Conservation (phyloP, 108 stramenopile genomes). For the Cylindrotheca fusiformis region DNA sequence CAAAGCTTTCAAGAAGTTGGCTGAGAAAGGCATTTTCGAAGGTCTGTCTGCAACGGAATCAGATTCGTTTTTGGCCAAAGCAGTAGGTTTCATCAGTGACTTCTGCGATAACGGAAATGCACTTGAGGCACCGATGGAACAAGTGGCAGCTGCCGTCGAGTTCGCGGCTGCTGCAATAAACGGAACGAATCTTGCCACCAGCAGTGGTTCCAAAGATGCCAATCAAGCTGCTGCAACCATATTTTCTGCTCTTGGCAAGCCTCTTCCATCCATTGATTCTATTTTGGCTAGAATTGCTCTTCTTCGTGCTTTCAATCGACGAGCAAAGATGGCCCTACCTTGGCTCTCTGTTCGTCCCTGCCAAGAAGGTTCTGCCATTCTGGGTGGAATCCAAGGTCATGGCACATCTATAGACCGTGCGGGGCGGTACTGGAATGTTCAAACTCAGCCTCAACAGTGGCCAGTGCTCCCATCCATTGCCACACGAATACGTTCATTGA, state of each 20-base stretch:
- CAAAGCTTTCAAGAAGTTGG: constrained; percentile 44
- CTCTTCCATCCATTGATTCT: constrained; percentile 43
- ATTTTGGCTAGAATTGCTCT: constrained; percentile 75
- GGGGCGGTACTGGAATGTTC: constrained; percentile 32
- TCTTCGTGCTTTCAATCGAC: constrained; percentile 80
- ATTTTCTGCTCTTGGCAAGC: constrained; percentile 20
- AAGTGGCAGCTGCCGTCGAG: constrained; percentile 47
- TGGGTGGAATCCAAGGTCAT: constrained; percentile 76
- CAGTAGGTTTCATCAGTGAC: constrained; percentile 52
- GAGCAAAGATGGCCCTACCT: constrained; percentile 60
- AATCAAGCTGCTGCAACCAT: constrained; percentile 51
- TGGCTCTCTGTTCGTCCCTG: constrained; percentile 72
- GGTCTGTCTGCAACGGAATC: constrained; percentile 48
- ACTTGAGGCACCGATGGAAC: constrained; percentile 46
- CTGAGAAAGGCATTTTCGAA: constrained; percentile 34
- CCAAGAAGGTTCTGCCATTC: constrained; percentile 79
- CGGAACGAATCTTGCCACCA: not conserved
- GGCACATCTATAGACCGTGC: constrained; percentile 75
- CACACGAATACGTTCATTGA: constrained; percentile 40
- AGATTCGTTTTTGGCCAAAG: constrained; percentile 48
- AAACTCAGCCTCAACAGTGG: constrained; percentile 37
- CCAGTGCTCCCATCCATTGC: constrained; percentile 56
- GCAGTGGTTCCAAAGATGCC: constrained; percentile 20
- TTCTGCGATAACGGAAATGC: constrained; percentile 49
- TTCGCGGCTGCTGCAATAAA: constrained; percentile 31